Evolutionary conservation across 371 early-diverging fungal species (phyloP).

Genomic region (Cokeromyces recurvatus): DNA sequence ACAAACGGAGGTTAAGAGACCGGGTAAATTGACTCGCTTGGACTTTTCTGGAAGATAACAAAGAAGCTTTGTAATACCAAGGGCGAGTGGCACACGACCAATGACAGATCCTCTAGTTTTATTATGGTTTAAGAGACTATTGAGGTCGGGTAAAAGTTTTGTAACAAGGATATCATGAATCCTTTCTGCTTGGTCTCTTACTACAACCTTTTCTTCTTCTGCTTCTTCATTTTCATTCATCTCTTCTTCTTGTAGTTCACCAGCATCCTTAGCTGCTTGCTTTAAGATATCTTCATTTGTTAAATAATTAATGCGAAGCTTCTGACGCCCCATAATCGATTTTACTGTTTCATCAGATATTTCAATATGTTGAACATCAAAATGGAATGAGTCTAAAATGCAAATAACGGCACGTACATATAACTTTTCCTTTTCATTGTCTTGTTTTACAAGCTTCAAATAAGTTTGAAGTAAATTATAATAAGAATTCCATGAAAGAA

Average conservation of each 20-base stretch:
- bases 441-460: conserved; percentile 58
- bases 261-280: conserved; percentile 32
- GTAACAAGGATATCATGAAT: conserved; percentile 69
- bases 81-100: conserved; percentile 82
- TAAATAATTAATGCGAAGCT: conserved; percentile 40
- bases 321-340: conserved; percentile 39
- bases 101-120: conserved; percentile 71
- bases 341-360: conserved; percentile 41
- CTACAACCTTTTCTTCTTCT: conserved; percentile 11
- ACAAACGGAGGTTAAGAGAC: conserved; percentile 79
- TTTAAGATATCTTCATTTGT: conserved; percentile 25
- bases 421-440: conserved; percentile 67
- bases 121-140: conserved; percentile 58
- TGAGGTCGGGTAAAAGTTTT: conserved; percentile 77
- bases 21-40: conserved; percentile 75
- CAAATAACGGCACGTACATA: conserved; percentile 74
- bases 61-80: conserved; percentile 82
- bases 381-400: conserved; percentile 88
- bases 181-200: conserved; percentile 43
- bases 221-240: conserved; percentile 20
- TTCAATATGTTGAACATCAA: conserved; percentile 63
- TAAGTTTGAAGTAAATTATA: conserved; percentile 69
- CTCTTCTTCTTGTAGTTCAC: conserved; percentile 14
- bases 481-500: conserved; percentile 83
- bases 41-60: conserved; percentile 73